These are phyloP conservation scores for Cladosporium sp. DNA, from an alignment of 2,329 filamentous ascomycete species.

Conservation along the genomic window DNA sequence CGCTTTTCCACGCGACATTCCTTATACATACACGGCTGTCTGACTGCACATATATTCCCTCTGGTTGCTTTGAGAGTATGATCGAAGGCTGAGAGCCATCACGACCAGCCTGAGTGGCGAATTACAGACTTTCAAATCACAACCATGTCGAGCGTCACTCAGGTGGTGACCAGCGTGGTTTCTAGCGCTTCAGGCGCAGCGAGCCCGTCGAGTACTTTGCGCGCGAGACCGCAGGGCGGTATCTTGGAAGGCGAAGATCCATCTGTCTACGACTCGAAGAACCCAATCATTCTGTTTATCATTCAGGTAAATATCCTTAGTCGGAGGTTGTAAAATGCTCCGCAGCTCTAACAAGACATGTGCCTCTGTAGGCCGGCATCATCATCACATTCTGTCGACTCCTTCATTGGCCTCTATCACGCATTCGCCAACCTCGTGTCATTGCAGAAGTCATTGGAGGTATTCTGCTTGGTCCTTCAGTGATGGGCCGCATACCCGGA, in stretches of 20 bases:
- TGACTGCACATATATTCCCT: not conserved
- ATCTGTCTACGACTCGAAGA: conserved; percentile 62
- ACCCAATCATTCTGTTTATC: conserved; percentile 72
- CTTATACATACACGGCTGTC: not conserved
- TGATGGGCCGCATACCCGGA: conserved; percentile 79
- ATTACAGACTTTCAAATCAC: not conserved
- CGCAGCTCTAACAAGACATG: not conserved
- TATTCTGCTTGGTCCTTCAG: conserved; percentile 78
- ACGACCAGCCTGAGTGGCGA: not conserved
- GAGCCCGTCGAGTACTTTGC: conserved; percentile 25
- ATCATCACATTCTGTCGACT: conserved; percentile 72
- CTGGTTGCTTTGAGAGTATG: not conserved
- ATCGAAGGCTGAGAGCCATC: not conserved
- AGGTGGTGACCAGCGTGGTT: not conserved
- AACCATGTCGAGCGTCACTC: conserved; percentile 9
- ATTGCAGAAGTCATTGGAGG: conserved; percentile 84
- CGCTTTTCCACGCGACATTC: not conserved
- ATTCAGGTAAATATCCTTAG: conserved; percentile 55
- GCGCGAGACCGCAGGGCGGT: conserved; percentile 57
- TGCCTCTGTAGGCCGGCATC: conserved; percentile 54
- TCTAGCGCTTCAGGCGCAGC: conserved; percentile 17
- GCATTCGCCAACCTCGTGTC: conserved; percentile 73
- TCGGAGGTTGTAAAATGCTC: not conserved
- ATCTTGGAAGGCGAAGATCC: conserved; percentile 70
- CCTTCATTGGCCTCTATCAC: conserved; percentile 71